A percentile compares a stretch with the other conserved stretches of the same genome.
phyloP scores from a whole-genome alignment of 768 basidiomycete species.

The Candolleomyces aberdarensis region DNA sequence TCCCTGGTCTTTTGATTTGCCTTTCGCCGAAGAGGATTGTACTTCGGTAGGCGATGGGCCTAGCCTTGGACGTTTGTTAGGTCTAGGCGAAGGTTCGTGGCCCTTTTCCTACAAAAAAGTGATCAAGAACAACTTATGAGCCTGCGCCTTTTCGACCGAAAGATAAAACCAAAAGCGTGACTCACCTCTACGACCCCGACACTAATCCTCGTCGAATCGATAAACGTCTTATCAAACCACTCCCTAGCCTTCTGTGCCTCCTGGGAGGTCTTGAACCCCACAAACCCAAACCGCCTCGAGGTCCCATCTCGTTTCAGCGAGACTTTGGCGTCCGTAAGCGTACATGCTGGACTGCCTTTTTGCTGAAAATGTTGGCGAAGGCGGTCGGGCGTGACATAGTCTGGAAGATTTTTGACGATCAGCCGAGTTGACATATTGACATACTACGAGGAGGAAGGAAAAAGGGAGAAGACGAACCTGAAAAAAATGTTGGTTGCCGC shows the following conservation, averaged over 20 bases:
- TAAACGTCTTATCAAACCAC: conserved; percentile 84
- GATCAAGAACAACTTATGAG: neutral
- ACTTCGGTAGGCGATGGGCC: conserved; percentile 26
- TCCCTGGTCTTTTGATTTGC: conserved; percentile 1
- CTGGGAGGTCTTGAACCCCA: conserved; percentile 80
- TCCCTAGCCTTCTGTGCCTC: conserved; percentile 74
- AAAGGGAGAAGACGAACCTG: neutral
- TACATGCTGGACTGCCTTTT: conserved; percentile 56
- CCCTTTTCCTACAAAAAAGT: conserved; percentile 52
- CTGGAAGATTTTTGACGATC: conserved; percentile 78
- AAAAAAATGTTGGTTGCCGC: neutral
- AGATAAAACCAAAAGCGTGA: conserved; percentile 8
- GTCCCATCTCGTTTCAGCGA: conserved; percentile 74
- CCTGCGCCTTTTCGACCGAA: neutral
- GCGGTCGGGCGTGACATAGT: conserved; percentile 59
- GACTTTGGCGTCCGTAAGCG: conserved; percentile 85
- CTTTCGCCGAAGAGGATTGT: conserved; percentile 6
- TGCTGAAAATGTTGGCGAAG: conserved; percentile 70
- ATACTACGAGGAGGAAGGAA: neutral
- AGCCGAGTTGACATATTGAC: conserved; percentile 66
- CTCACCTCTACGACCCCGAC: conserved; percentile 78
- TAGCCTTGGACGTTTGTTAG: conserved; percentile 65
- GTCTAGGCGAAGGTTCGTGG: conserved; percentile 63
- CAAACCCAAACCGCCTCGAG: conserved; percentile 85
- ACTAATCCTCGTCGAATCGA: conserved; percentile 73